Evolutionary conservation across 148 eudicot genomes (phyloP).

Genomic region (Tetragonia tetragonoides): DNA sequence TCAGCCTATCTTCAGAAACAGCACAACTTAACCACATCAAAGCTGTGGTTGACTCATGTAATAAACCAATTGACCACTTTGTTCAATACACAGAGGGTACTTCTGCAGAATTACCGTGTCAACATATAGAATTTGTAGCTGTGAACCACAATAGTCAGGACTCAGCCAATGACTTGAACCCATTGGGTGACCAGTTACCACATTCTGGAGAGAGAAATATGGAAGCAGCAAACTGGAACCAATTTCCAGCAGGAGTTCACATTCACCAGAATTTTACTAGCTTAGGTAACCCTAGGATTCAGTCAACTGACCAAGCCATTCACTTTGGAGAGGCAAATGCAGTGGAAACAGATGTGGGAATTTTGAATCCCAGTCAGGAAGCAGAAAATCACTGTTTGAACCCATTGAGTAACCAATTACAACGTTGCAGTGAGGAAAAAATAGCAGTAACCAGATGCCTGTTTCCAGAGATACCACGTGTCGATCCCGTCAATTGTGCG

Average conservation of each 20-base stretch:
- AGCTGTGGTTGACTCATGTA: conserved; percentile 18
- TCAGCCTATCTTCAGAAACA: conserved; percentile 26
- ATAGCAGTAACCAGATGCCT: conserved; percentile 22
- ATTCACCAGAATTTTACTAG: conserved; percentile 9
- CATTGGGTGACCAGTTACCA: conserved; percentile 12
- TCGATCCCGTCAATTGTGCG: conserved; percentile 4
- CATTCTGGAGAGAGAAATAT: conserved; percentile 1
- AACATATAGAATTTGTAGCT: conserved; percentile 12
- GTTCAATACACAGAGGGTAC: conserved; percentile 6
- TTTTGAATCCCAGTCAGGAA: conserved; percentile 4
- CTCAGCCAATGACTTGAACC: conserved; percentile 15
- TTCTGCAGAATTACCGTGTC: conserved; percentile 16
- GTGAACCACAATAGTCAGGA: conserved; percentile 14
- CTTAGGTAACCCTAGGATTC: background rate
- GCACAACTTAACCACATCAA: conserved; percentile 25
- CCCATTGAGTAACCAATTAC: background rate
- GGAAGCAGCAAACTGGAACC: background rate
- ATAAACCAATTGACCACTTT: conserved; percentile 11
- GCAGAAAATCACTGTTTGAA: conserved; percentile 7
- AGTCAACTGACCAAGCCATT: background rate
- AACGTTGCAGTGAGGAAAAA: conserved; percentile 12
- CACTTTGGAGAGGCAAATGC: conserved; percentile 13
- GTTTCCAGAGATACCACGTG: conserved; percentile 10
- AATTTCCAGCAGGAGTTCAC: background rate
- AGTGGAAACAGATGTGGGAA: conserved; percentile 4